Evolutionary conservation across 2,329 filamentous ascomycete genomes (phyloP), one percentile per base, ranked within the genome.

Genomic region (Immersiporthe knoxdaviesiana): DNA sequence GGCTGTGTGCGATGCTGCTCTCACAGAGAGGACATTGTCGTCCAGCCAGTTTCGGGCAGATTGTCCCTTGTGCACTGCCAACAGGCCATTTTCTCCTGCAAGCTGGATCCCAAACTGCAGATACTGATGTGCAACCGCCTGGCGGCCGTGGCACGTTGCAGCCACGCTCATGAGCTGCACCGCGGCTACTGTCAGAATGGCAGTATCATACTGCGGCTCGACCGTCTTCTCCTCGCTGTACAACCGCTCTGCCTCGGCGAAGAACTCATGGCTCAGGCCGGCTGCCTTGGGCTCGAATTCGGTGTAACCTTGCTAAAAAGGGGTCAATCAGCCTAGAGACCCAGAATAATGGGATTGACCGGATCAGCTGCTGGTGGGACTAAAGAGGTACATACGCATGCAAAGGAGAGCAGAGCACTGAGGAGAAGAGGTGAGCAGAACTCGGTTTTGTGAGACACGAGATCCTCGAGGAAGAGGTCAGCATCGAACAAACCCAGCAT

Each of bases 341-440:
- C 6, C 14, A 16, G 14, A 4, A 3, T 5, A 2, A 18, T 44
- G 12, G 3, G 24, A 7, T 11, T 10, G 50, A 24, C n/a, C 21
- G 24, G 50, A 54, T 41, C 10, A 47, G 12, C 16, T 0, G 10
- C 24, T 58, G 39, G 6, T 4, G 35, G 35, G 35, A 14, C 7
- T 32, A 21, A n/a, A 24, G 4, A 24, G 21, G 2, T 14, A 67
- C 71, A 24, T 70, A 72, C 71, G 61, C 70, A 73, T 3, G 73
- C 72, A 24, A 69, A 68, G 41, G 63, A 66, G 27, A 74, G 72
- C 44, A 74, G 27, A 4, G 73, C 68, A 12, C 50, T 52, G 12
- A 74, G 63, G 0, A 74, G 68, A 7, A 74, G 63, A 1, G 68
- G 73, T 4, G 70, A 72, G 69, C 73, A 74, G 52, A 72, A 73